Evolutionary conservation across 768 basidiomycete species (phyloP), one percentile per base, ranked within the genome.

Genomic region (Lyophyllum semitale): DNA sequence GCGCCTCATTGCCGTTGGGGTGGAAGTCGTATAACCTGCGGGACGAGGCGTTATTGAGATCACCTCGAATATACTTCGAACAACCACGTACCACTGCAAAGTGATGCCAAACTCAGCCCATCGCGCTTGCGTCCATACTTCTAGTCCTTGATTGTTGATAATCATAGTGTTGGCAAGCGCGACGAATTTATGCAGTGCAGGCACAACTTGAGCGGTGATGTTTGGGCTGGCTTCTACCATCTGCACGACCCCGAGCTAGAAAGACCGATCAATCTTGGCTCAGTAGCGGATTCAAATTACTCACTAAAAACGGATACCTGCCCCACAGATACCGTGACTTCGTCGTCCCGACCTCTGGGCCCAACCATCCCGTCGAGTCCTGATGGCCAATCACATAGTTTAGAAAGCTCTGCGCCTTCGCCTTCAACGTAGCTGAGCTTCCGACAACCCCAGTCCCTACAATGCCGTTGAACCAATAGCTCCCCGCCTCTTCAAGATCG

Each of bases 41-140:
- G 5, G 20, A 13, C 33, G 5, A 33, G 26, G 17, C 7, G 25
- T 7, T 42, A 42, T 58, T 33, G n/a, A n/a, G n/a, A n/a, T n/a
- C n/a, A n/a, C n/a, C n/a, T n/a, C n/a, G n/a, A n/a, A n/a, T n/a
- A n/a, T n/a, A n/a, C n/a, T n/a, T 13, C 7, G 35, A 13, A 37
- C 11, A 37, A 4, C 4, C 4, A 37, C 15, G 13, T 65, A 80
- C 81, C 81, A 83, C 63, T 82, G 79, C 56, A 82, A 60, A 29
- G 71, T 68, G 3, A 82, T 79, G 27, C 80, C 77, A 58, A 81
- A 82, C 57, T 83, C 81, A 59, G 78, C 77, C 81, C 81, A 82
- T 29, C 81, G 76, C 0, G 81, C 78, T 18, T 69, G 63, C 4
- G 77, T 70, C 80, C 81, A 83, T 0, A 68, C 64, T 53, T 82